Base-by-base conservation (phyloP, 176 grass and related monocot species). In the Carex myosuroides region DNA sequence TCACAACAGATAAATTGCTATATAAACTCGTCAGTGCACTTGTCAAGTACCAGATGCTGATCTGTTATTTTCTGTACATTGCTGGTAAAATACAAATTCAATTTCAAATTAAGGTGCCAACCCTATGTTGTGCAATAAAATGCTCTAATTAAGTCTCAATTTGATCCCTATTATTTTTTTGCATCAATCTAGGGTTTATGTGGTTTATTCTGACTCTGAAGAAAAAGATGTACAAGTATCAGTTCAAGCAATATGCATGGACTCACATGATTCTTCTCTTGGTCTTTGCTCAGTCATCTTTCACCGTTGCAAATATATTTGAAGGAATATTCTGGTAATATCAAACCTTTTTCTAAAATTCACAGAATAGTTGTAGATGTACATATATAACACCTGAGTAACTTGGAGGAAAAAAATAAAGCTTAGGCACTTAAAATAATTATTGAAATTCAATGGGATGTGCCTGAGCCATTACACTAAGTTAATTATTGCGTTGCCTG, bases 251-350 rank as follows among this genome's bases (percentile, higher is more conserved):
- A 82, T 99, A 99, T 88, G 97, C 97, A 18, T 99, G 97, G 97
- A 99, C 93, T 1, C 97, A 92, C 85, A 99, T 99, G 97, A 99
- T 99, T 73, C 97, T 99, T 89, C 83, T 99, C 64, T 93, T 86
- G 21, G 97, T 99, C 80, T 99, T 91, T 81, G 90, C 68, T 3
- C 97, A 99, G 63, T 99, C 97, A 22, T 87, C 97, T 68, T 99
- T 99, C 71, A 99, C 97, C 11, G 97, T 99, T n/a, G 97, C 91
- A 89, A 99, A 95, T 90, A 99, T 99, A 90, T 99, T 99, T 81
- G 93, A 99, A 91, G 97, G 97, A 70, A 99, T 99, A 71, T 96
- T 99, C 84, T 99, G 97, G 97, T 99, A 94, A 64, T 86, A 11
- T 22, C 66, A 85, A 60, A 61, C 26, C 9, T 63, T 22, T 20